These are phyloP conservation scores for Chaetoscypha palmicola DNA, from an alignment of 2,329 filamentous ascomycete species.

Conservation along the genomic window DNA sequence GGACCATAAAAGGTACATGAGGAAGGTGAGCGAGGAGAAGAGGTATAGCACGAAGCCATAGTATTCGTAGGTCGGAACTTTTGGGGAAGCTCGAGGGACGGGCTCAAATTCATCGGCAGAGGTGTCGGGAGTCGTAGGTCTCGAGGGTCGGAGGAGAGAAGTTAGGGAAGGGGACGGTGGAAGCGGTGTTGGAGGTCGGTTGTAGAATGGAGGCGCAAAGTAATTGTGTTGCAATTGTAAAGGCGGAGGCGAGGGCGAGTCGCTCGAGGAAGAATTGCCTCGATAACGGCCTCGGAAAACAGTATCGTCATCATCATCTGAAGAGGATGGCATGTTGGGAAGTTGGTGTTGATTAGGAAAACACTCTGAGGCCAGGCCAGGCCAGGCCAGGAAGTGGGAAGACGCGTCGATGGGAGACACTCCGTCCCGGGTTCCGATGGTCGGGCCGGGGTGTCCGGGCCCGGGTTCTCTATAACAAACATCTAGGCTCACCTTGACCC, in stretches of 20 bases:
- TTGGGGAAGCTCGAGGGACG: slow-evolving; percentile 78
- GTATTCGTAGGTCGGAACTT: slow-evolving; percentile 99
- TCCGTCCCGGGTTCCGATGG: too few relatives aligned
- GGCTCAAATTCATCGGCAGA: slow-evolving; percentile 77
- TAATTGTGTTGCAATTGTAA: slow-evolving; percentile 30
- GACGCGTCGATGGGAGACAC: too few relatives aligned
- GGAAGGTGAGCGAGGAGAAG: slow-evolving; percentile 74
- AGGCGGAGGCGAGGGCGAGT: slow-evolving; percentile 28
- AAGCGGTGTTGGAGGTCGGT: slow-evolving; percentile 87
- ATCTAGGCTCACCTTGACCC: too few relatives aligned
- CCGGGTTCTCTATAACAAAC: too few relatives aligned
- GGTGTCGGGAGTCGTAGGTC: slow-evolving; percentile 88
- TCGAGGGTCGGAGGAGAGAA: slow-evolving; percentile 79
- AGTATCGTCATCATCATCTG: slow-evolving; percentile 23
- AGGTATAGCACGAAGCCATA: slow-evolving; percentile 97
- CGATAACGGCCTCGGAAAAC: slow-evolving; percentile 26
- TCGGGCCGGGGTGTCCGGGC: too few relatives aligned
- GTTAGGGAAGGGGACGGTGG: slow-evolving; percentile 90
- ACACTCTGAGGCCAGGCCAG: too few relatives aligned
- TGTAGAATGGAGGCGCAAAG: slow-evolving; percentile 88
- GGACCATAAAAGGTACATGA: slow-evolving; percentile 63
- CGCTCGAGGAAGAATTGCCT: slow-evolving; percentile 24
- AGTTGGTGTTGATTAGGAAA: too few relatives aligned
- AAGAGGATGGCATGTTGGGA: slow-evolving; percentile 18
- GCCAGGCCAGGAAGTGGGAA: too few relatives aligned